These are phyloP conservation scores for Boletus sp. DNA, from an alignment of 768 basidiomycete genomes.

Conservation along the genomic window DNA sequence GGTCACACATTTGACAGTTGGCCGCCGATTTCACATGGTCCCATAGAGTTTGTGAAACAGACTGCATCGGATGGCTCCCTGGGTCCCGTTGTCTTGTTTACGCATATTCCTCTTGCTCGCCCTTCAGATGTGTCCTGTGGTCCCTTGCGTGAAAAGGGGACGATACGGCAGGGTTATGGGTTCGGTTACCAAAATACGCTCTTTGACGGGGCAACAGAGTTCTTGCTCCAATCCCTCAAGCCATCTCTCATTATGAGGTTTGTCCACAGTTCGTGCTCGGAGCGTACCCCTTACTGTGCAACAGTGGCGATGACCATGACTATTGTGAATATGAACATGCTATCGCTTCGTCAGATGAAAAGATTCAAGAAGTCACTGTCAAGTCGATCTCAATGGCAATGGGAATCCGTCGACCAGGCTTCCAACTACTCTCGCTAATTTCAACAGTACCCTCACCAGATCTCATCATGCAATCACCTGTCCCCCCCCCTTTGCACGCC, in stretches of 20 bases:
- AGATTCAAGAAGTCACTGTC: slow-evolving; percentile 73
- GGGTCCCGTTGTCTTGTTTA: slow-evolving; percentile 67
- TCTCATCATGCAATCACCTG: slow-evolving; percentile 31
- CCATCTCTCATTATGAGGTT: slow-evolving; percentile 79
- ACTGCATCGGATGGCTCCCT: slow-evolving; percentile 27
- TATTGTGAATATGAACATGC: slow-evolving; percentile 78
- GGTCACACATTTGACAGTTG: slow-evolving; percentile 45
- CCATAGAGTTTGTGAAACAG: slow-evolving; percentile 52
- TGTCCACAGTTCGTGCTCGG: slow-evolving; percentile 8
- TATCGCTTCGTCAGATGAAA: slow-evolving; percentile 20
- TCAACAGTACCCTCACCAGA: slow-evolving; percentile 31
- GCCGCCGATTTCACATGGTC: slow-evolving; percentile 45
- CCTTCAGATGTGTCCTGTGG: slow-evolving; percentile 70
- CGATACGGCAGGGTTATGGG: slow-evolving; percentile 70
- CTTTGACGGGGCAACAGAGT: slow-evolving; percentile 59
- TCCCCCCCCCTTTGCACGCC: slow-evolving; percentile 42
- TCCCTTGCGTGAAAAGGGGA: slow-evolving; percentile 68
- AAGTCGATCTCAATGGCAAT: slow-evolving; percentile 90
- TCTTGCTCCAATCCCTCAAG: slow-evolving; percentile 59
- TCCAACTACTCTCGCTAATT: slow-evolving; percentile 81
- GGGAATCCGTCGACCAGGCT: slow-evolving; percentile 81
- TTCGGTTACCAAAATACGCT: slow-evolving; percentile 84
- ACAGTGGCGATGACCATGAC: slow-evolving; percentile 92
- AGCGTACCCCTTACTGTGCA: slow-evolving; percentile 6
- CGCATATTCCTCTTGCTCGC: slow-evolving; percentile 86